These are phyloP conservation scores for Synchytrium microbalum DNA, from an alignment of 371 early-diverging fungal species.

Conservation along the genomic window DNA sequence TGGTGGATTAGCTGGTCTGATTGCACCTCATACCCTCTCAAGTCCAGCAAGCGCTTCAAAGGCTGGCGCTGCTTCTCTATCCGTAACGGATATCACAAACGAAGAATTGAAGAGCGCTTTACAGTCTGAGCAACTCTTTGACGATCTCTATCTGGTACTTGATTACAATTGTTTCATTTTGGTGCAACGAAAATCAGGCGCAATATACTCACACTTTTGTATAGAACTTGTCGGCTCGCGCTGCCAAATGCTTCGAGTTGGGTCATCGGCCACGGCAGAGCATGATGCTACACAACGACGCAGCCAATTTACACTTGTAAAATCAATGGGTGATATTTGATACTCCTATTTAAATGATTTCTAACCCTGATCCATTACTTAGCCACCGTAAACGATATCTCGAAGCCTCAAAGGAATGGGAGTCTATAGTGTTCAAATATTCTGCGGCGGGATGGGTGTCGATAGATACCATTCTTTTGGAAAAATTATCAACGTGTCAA, in stretches of 20 bases:
- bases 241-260: slow-evolving; percentile 61
- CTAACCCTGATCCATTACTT: background rate
- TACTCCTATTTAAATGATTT: background rate
- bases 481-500: slow-evolving; percentile 62
- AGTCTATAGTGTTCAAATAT: slow-evolving; percentile 53
- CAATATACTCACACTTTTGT: background rate
- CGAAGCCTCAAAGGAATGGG: slow-evolving; percentile 61
- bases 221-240: slow-evolving; percentile 51
- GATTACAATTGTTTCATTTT: slow-evolving; percentile 4
- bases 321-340: slow-evolving; percentile 37
- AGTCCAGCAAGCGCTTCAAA: slow-evolving; percentile 12
- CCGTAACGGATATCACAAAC: slow-evolving; percentile 48
- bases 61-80: slow-evolving; percentile 11
- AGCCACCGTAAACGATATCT: slow-evolving; percentile 57
- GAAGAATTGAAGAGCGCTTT: slow-evolving; percentile 57
- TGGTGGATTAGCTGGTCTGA: slow-evolving; percentile 6
- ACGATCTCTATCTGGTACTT: slow-evolving; percentile 64
- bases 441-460: slow-evolving; percentile 62
- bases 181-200: too few species aligned
- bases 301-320: slow-evolving; percentile 60
- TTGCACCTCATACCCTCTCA: slow-evolving; percentile 17
- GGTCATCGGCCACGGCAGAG: slow-evolving; percentile 55
- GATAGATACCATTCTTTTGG: slow-evolving; percentile 61
- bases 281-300: slow-evolving; percentile 59
- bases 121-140: slow-evolving; percentile 54